A percentile compares a stretch with the other conserved stretches of the same genome.
These are phyloP conservation scores for Pythium periplocum DNA, from an alignment of 352 stramenopile genomes.

Conservation along the genomic window DNA sequence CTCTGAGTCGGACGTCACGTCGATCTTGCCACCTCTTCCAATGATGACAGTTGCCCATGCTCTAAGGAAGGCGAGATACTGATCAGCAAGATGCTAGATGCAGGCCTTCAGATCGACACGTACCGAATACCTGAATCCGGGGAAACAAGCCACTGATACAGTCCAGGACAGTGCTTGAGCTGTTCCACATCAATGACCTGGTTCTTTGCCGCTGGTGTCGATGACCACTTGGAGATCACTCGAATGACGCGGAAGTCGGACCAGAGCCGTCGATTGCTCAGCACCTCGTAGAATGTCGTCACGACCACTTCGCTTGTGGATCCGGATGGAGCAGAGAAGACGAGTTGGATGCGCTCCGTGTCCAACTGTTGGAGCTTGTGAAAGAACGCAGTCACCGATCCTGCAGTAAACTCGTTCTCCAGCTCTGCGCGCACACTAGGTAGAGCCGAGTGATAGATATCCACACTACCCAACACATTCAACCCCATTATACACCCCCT, in stretches of 20 bases:
- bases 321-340: constrained; percentile 22
- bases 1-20: constrained; percentile 37
- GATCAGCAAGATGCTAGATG: not conserved
- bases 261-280: constrained; percentile 67
- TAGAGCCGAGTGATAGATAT: constrained; percentile 78
- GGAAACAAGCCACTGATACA: constrained; percentile 74
- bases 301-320: constrained; percentile 15
- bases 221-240: constrained; percentile 65
- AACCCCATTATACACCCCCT: not conserved
- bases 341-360: constrained; percentile 51
- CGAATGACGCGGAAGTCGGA: constrained; percentile 80
- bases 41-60: constrained; percentile 60
- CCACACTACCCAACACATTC: constrained; percentile 36
- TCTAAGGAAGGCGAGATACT: constrained; percentile 18
- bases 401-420: constrained; percentile 68
- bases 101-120: not conserved
- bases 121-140: constrained; percentile 77
- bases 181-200: constrained; percentile 34
- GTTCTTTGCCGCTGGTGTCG: constrained; percentile 28
- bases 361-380: constrained; percentile 69
- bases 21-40: constrained; percentile 47
- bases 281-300: constrained; percentile 69
- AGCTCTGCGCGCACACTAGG: constrained; percentile 67
- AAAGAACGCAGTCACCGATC: constrained; percentile 75
- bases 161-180: constrained; percentile 52